Conservation (phyloP, 208 protist species). For the Strigomonas culicis region DNA sequence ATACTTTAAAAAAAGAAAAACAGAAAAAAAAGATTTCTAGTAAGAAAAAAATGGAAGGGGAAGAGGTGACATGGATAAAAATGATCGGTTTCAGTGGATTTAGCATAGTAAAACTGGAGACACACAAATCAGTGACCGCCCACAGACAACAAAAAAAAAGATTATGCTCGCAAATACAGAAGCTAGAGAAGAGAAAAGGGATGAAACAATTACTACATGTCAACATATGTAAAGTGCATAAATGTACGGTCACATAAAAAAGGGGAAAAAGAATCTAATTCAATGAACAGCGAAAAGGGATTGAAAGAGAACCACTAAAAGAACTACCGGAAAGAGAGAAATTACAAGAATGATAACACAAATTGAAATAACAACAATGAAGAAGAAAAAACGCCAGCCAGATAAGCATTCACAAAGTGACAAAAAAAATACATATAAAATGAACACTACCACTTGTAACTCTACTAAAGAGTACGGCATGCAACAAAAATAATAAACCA, state of each 20-base stretch:
- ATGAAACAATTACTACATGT: conserved; percentile 15
- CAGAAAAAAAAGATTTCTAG: conserved; percentile 12
- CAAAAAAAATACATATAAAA: background rate
- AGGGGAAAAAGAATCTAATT: too few relatives aligned
- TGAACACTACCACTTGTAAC: background rate
- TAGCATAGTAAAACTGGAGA: too few relatives aligned
- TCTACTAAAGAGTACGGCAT: too few relatives aligned
- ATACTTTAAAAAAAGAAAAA: conserved; percentile 15
- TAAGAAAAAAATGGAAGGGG: conserved; percentile 5
- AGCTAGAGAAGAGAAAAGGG: conserved; percentile 15
- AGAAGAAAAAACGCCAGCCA: background rate
- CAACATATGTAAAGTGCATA: conserved; percentile 10
- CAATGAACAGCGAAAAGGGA: too few relatives aligned
- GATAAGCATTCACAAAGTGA: background rate
- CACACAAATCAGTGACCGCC: too few relatives aligned
- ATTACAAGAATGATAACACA: conserved; percentile 1
- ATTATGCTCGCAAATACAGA: too few relatives aligned
- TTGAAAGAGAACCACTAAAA: background rate
- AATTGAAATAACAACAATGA: background rate
- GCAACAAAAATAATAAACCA: too few relatives aligned
- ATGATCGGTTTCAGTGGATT: too few relatives aligned
- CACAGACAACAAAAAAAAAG: too few relatives aligned
- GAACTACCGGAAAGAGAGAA: background rate
- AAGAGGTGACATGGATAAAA: background rate
- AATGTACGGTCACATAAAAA: too few relatives aligned